A percentile compares a stretch with the other conserved stretches of the same genome.
Evolutionary conservation across 805 yeast species (phyloP).

Genomic region (Saccharomycopsis fermentans): DNA sequence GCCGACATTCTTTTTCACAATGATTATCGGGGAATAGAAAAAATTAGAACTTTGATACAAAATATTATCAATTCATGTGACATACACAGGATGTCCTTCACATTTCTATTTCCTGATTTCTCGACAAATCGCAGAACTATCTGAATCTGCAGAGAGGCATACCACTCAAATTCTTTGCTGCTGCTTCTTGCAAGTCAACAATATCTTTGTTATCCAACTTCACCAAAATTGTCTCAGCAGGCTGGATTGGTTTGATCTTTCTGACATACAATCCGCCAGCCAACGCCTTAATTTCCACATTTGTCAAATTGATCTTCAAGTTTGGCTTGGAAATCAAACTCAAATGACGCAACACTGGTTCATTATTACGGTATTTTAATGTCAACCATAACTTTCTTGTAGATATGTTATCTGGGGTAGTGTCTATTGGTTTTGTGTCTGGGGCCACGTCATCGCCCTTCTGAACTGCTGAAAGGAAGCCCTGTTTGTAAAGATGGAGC

Average conservation of each 20-base stretch:
- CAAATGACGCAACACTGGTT: conserved; percentile 65
- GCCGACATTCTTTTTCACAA: no score
- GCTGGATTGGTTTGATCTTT: conserved; percentile 68
- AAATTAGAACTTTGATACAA: no score
- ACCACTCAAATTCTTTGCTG: conserved; percentile 59
- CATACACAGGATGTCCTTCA: no score
- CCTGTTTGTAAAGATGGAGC: conserved; percentile 79
- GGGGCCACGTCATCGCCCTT: conserved; percentile 83
- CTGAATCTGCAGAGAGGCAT: conserved; percentile 73
- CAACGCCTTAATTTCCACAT: conserved; percentile 57
- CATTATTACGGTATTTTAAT: conserved; percentile 72
- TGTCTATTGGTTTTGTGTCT: conserved; percentile 59
- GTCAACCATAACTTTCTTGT: conserved; percentile 88
- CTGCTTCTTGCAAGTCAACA: conserved; percentile 79
- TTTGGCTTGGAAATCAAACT: conserved; percentile 78
- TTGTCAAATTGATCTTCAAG: conserved; percentile 54
- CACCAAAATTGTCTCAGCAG: conserved; percentile 81
- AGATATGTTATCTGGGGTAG: conserved; percentile 78
- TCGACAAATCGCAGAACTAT: conserved; percentile 19
- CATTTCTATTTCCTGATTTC: no score
- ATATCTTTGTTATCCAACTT: conserved; percentile 38
- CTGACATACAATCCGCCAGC: conserved; percentile 71
- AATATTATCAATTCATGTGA: no score
- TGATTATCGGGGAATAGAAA: no score
- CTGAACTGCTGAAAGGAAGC: conserved; percentile 75